Evolutionary conservation across 441 rosid genomes (phyloP), one percentile per base, ranked within the genome.

Genomic region (Biscutella laevigata): DNA sequence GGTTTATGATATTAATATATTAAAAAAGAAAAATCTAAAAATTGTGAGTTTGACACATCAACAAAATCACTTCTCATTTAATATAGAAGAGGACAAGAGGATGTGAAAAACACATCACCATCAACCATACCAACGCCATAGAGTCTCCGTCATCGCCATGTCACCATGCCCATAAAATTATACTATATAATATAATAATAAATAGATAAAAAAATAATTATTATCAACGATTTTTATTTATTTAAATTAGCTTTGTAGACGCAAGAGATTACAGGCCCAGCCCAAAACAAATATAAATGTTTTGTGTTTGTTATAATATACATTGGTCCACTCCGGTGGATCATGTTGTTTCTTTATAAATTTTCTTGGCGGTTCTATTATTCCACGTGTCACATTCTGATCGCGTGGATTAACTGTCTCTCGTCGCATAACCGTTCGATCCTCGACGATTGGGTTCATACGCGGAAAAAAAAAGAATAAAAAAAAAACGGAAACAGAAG

Each of bases 351-450:
- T 22, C 25, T 39, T 29, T 29, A 49, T 26, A 13, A 53, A 47
- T 27, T 26, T 37, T 40, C 41, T 65, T 43, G 54, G 59, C 64
- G 64, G 64, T 58, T 65, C 26, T 1, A 40, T 17, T n/a, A 6
- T 29, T 30, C 20, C 70, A 59, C 70, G 51, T 66, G 66, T 52
- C 66, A 29, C 0, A 0, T 5, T 30, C 0, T 0, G 0, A 1
- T 25, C 2, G 10, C 45, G 0, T 45, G 1, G 56, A 66, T 52
- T 17, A 66, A 52, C 36, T 26, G 21, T 38, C 28, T 14, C 26
- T 52, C 19, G 13, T 13, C 42, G 1, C 6, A 22, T 27, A 52
- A 7, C 61, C 66, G 70, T 59, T 17, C 36, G 66, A 66, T 66
- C 7, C 4, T 17, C 17, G 12, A 38, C 6, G 15, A 47, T 10